Evolutionary conservation across 495 filamentous ascomycete genomes (phyloP).

Genomic region (Penicillium lividum): DNA sequence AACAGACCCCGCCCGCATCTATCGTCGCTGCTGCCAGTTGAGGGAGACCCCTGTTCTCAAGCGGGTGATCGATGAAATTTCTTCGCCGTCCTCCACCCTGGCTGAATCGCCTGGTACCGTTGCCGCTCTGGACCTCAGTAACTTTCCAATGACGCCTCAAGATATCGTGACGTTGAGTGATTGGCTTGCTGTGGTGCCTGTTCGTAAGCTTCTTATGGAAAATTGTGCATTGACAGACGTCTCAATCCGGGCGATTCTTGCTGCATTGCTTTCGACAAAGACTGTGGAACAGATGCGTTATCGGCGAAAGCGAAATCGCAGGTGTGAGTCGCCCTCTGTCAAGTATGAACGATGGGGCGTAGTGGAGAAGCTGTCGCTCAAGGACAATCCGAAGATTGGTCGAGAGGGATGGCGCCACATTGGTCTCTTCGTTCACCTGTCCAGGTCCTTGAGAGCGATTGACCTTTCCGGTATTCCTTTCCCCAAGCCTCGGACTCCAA

Average conservation of each 20-base stretch:
- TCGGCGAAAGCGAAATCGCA: conserved; percentile 39
- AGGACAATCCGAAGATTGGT: conserved; percentile 82
- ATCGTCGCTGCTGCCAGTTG: conserved; percentile 90
- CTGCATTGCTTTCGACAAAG: conserved; percentile 81
- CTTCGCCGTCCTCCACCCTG: conserved; percentile 61
- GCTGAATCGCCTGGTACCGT: conserved; percentile 68
- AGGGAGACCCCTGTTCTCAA: conserved; percentile 88
- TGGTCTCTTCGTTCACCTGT: conserved; percentile 85
- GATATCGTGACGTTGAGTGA: conserved; percentile 88
- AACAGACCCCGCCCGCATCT: conserved; percentile 89
- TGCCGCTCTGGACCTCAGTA: conserved; percentile 76
- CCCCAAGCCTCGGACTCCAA: conserved; percentile 46
- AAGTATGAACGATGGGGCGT: conserved; percentile 60
- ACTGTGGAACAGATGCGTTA: conserved; percentile 56
- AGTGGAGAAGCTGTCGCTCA: conserved; percentile 85
- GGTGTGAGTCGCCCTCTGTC: conserved; percentile 16
- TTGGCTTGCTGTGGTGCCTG: conserved; percentile 90
- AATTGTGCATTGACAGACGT: conserved; percentile 85
- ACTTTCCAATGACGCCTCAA: conserved; percentile 76
- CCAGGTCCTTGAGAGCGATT: conserved; percentile 78
- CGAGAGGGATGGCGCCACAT: conserved; percentile 90
- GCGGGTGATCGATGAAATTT: conserved; percentile 83
- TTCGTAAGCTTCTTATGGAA: conserved; percentile 81
- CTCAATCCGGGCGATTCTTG: conserved; percentile 80
- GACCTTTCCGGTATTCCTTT: conserved; percentile 88